These are phyloP conservation scores for Aspergillus taichungensis DNA, from an alignment of 495 filamentous ascomycete genomes.

Conservation along the genomic window DNA sequence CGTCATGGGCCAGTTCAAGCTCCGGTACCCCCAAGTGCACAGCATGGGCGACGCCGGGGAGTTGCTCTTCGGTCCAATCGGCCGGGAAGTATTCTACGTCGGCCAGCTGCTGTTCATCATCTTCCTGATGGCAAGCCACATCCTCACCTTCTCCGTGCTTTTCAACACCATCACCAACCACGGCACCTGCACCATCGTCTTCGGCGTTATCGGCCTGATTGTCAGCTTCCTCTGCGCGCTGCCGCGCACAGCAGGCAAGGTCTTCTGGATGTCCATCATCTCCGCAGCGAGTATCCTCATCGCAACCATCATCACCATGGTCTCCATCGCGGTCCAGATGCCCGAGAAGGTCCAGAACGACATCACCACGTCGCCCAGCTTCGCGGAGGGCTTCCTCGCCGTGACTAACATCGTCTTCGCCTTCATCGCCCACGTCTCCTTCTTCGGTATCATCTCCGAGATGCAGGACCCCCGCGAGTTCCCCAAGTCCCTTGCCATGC, in stretches of 20 bases:
- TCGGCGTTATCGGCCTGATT: constrained; percentile 53
- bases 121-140: constrained; percentile 68
- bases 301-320: constrained; percentile 63
- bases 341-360: constrained; percentile 13
- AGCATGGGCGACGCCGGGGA: constrained; percentile 64
- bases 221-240: constrained; percentile 55
- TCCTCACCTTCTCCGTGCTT: constrained; percentile 58
- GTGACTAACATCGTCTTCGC: constrained; percentile 38
- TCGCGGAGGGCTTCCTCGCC: constrained; percentile 26
- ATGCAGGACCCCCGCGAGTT: constrained; percentile 50
- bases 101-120: constrained; percentile 58
- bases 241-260: constrained; percentile 53
- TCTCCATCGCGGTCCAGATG: constrained; percentile 45
- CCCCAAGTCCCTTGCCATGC: constrained; percentile 43
- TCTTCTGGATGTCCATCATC: constrained; percentile 52
- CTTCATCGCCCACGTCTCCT: constrained; percentile 45
- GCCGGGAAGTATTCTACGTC: constrained; percentile 52
- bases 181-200: constrained; percentile 58
- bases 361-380: constrained; percentile 12
- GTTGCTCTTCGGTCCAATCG: constrained; percentile 54
- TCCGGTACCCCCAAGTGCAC: constrained; percentile 41
- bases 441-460: constrained; percentile 49
- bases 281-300: constrained; percentile 46
- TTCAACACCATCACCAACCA: constrained; percentile 56
- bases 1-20: constrained; percentile 28